A percentile compares a stretch with the other conserved stretches of the same genome.
phyloP scores from a whole-genome alignment of 768 basidiomycete genomes.

The Ephemerocybe angulata region DNA sequence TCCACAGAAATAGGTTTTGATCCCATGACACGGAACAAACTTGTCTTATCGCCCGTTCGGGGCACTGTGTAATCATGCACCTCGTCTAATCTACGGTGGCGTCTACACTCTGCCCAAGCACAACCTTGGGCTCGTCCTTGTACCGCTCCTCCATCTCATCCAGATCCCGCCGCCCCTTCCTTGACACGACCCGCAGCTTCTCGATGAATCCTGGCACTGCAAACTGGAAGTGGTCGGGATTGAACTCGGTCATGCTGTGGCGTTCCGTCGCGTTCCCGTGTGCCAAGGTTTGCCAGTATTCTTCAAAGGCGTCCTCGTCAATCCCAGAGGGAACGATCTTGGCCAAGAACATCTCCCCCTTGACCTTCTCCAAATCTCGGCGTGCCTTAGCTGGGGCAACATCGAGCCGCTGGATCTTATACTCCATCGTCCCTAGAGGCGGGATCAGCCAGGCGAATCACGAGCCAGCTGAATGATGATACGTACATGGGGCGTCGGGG shows the following conservation, averaged over 20 bases:
- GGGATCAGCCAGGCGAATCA: not conserved
- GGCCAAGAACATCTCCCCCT: slow-evolving; percentile 43
- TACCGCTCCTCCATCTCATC: slow-evolving; percentile 32
- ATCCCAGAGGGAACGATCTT: slow-evolving; percentile 51
- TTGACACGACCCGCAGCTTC: slow-evolving; percentile 44
- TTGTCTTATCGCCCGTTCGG: not conserved
- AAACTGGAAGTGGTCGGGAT: slow-evolving; percentile 31
- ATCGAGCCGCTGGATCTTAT: slow-evolving; percentile 45
- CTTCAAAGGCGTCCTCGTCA: slow-evolving; percentile 35
- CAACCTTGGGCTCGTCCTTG: slow-evolving; percentile 44
- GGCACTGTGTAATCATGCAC: not conserved
- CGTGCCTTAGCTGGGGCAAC: slow-evolving; percentile 33
- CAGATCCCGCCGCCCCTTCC: slow-evolving; percentile 41
- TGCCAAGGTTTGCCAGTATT: slow-evolving; percentile 44
- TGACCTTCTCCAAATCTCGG: slow-evolving; percentile 26
- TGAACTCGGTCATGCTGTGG: slow-evolving; percentile 24
- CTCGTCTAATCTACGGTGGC: not conserved
- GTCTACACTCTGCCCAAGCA: slow-evolving; percentile 23
- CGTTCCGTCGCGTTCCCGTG: slow-evolving; percentile 28
- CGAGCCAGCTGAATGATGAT: not conserved
- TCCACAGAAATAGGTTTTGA: slow-evolving; percentile 1
- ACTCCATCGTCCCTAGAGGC: slow-evolving; percentile 57
- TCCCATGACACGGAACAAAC: slow-evolving; percentile 2
- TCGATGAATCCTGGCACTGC: slow-evolving; percentile 30
- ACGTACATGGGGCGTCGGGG: slow-evolving; percentile 26